Base-by-base conservation (phyloP, 208 protist species). In the Tritrichomonas musculus region DNA sequence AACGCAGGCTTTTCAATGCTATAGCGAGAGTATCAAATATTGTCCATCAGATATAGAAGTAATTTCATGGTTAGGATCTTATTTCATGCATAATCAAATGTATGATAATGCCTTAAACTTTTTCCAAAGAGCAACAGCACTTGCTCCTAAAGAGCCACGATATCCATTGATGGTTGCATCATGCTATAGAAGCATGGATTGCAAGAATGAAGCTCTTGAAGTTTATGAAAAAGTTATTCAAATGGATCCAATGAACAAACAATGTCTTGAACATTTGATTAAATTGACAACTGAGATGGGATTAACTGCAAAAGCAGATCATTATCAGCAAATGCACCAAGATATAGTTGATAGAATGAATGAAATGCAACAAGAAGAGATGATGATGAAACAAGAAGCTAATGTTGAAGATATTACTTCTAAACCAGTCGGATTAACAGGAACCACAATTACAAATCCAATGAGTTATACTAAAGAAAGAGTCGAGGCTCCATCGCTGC, bases 61-160 rank as follows among this genome's bases (percentile, higher is more conserved):
- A 72, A 98, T 99, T 93, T 97, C 97, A 25, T 99, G 98, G 98
- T 96, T 99, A 0, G 98, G 98, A 36, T 53, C 92, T 5, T 95
- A 93, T 72, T 94, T 92, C 55, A 97, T 98, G 44, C 98, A 98
- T 95, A 97, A 97, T 93, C 97, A 99, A 94, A 95, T 98, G 39
- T 98, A 98, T 95, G 98, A 99, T 94, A 98, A 98, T 96, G 98
- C 98, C 9, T 97, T 98, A 41, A 95, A 97, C 95, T 99, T 98
- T 95, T 99, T 99, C 95, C 96, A 98, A 93, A 96, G 97, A 50
- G 97, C 98, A 64, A 96, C 97, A 44, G 96, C 98, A 94, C 98
- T 99, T 66, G 96, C 98, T 95, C 98, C 98, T 30, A 95, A 96
- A 75, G 97, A 98, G 94, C 97, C 98, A 93, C 98, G 98, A 94